Conservation (phyloP, 2,329 filamentous ascomycete species). For the Neopestalotiopsis sp. region DNA sequence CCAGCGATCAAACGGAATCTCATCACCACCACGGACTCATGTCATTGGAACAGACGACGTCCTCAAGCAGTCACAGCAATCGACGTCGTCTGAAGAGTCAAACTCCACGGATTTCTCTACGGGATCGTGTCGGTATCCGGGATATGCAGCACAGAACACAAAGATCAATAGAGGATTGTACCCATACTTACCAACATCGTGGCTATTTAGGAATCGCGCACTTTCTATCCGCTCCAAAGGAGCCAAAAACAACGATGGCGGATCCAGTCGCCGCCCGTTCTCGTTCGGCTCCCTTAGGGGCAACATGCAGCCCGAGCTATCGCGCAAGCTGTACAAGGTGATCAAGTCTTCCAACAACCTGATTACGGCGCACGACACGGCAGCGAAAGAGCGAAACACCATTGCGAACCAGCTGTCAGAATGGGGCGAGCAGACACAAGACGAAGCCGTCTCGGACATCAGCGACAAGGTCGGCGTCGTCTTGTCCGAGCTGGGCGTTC, state of each 20-base stretch:
- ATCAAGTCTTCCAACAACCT: constrained; percentile 96
- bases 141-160: background rate
- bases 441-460: constrained; percentile 86
- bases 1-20: background rate
- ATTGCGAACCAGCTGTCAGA: constrained; percentile 93
- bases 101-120: background rate
- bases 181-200: constrained; percentile 9
- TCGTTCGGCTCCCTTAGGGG: constrained; percentile 87
- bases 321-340: constrained; percentile 85
- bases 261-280: constrained; percentile 69
- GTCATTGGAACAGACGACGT: background rate
- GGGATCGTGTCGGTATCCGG: background rate
- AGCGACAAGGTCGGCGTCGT: constrained; percentile 96
- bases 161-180: constrained; percentile 4
- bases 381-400: constrained; percentile 80
- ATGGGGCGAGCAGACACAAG: constrained; percentile 91
- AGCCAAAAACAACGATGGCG: constrained; percentile 49
- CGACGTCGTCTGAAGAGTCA: background rate
- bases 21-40: background rate
- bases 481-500: constrained; percentile 89
- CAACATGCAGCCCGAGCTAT: constrained; percentile 84
- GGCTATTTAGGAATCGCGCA: constrained; percentile 67
- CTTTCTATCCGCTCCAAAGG: constrained; percentile 76
- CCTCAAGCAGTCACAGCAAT: background rate
- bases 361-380: constrained; percentile 82